Evolutionary conservation across 345 rosid genomes (phyloP), one percentile per base, ranked within the genome.

Genomic region (Euphorbia lathyris): DNA sequence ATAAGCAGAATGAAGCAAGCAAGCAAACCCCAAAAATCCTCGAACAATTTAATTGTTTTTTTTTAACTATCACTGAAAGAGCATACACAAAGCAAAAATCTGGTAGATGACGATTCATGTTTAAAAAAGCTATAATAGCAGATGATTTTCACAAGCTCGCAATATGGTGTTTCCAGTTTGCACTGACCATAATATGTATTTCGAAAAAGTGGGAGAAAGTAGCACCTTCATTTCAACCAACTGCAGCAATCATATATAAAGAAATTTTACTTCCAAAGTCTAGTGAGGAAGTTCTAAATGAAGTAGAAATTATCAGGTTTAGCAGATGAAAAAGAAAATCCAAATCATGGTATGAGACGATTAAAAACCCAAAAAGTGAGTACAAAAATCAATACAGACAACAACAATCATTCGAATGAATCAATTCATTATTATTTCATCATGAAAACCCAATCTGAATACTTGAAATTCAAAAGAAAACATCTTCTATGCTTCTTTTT

Each of bases 281-380:
- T 58, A 10, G 19, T 60, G 45, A 34, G 23, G 17, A 32, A 34
- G 22, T 58, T 58, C 34, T 26, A 60, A n/a, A 57, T 57, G 16
- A 66, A 16, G 51, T 23, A 50, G 70, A 68, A 69, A 77, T n/a
- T 40, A 9, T 22, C 22, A 42, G 19, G 11, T 47, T 55, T 29
- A 55, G 52, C 10, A 23, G 60, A 30, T 30, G 10, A 34, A 10
- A 66, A 23, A 23, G 45, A 34, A 64, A 58, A 70, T 22, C 22
- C 25, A 16, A 45, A 43, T 29, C 14, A 53, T 14, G 19, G 13
- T 20, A 51, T 20, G 26, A 26, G n/a, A 23, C 12, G 50, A n/a
- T 22, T 34, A 32, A 61, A 36, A 22, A 30, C 50, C 42, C 32
- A 4, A 36, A 22, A 25, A 55, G 22, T 13, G 12, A 58, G 30